phyloP scores from a whole-genome alignment of 257 asterid genomes.

The Solanum bulbocastanum region DNA sequence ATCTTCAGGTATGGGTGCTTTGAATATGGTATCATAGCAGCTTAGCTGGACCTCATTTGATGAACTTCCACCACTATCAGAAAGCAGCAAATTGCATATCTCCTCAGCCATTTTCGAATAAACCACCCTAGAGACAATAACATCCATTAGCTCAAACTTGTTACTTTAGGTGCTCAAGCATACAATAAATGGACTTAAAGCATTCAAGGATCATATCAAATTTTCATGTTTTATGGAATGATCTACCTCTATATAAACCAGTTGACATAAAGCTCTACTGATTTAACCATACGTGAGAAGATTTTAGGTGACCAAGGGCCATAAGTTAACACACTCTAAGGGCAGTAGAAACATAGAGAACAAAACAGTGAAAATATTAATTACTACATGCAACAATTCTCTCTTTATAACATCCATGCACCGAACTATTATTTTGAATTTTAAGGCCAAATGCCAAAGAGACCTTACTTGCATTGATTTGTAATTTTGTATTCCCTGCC shows the following conservation, averaged over 20 bases:
- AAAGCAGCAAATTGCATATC: conserved; percentile 56
- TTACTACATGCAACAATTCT: not conserved
- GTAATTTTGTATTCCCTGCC: not conserved
- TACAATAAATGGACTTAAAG: not conserved
- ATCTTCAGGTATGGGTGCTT: conserved; percentile 76
- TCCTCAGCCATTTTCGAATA: conserved; percentile 94
- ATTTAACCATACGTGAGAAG: not conserved
- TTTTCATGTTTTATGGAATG: not conserved
- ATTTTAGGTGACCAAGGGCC: not conserved
- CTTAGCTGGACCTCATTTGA: conserved; percentile 49
- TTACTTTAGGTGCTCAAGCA: not conserved
- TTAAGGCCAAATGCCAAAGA: not conserved
- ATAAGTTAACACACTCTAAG: not conserved
- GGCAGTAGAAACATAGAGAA: not conserved
- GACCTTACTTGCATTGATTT: not conserved
- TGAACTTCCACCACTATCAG: conserved; percentile 36
- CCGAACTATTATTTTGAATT: not conserved
- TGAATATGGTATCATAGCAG: conserved; percentile 56
- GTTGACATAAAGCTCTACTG: not conserved
- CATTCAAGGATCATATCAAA: not conserved
- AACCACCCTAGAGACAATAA: conserved; percentile 47
- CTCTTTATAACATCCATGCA: not conserved
- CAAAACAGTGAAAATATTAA: not conserved
- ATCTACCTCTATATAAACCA: not conserved
- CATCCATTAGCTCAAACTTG: not conserved